A percentile compares a stretch with the other conserved stretches of the same genome.
These are phyloP conservation scores for Apostasia ramifera DNA, from an alignment of 106 monocot genomes.

Conservation along the genomic window DNA sequence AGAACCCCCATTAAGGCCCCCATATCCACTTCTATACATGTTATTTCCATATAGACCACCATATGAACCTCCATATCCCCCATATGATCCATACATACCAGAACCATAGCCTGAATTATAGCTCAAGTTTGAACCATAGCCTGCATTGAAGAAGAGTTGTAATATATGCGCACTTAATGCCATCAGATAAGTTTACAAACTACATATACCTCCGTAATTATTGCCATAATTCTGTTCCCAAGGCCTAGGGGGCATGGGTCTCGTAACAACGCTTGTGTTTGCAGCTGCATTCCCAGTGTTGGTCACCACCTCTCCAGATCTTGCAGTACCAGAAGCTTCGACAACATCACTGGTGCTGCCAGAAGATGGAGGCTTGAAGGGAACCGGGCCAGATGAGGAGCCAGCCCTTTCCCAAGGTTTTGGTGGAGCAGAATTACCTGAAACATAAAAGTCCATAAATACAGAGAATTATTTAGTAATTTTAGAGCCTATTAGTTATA, in stretches of 20 bases:
- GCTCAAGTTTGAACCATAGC: conserved; percentile 49
- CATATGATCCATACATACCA: conserved; percentile 40
- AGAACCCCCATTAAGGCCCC: conserved; percentile 30
- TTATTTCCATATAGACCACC: conserved; percentile 59
- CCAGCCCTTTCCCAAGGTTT: conserved; percentile 87
- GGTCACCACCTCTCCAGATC: conserved; percentile 77
- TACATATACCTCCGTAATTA: conserved; percentile 58
- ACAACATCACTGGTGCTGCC: conserved; percentile 85
- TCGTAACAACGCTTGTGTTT: conserved; percentile 32
- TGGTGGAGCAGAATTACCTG: conserved; percentile 52
- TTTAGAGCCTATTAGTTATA: too few relatives aligned
- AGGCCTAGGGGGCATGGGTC: conserved; percentile 79
- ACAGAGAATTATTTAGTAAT: too few relatives aligned
- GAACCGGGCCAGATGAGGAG: conserved; percentile 52
- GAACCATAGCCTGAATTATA: conserved; percentile 49
- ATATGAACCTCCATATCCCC: conserved; percentile 45
- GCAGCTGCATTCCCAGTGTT: conserved; percentile 20
- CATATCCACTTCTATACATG: conserved; percentile 45
- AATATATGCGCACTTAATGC: background rate
- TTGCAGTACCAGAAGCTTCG: conserved; percentile 88
- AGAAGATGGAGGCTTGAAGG: conserved; percentile 80
- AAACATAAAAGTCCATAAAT: background rate
- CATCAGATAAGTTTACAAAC: background rate
- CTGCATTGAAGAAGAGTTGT: conserved; percentile 10
- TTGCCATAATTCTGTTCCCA: conserved; percentile 82